Evolutionary conservation across 1,284 basidiomycete species (phyloP), one percentile per base, ranked within the genome.

Genomic region (Heterobasidion irregulare): DNA sequence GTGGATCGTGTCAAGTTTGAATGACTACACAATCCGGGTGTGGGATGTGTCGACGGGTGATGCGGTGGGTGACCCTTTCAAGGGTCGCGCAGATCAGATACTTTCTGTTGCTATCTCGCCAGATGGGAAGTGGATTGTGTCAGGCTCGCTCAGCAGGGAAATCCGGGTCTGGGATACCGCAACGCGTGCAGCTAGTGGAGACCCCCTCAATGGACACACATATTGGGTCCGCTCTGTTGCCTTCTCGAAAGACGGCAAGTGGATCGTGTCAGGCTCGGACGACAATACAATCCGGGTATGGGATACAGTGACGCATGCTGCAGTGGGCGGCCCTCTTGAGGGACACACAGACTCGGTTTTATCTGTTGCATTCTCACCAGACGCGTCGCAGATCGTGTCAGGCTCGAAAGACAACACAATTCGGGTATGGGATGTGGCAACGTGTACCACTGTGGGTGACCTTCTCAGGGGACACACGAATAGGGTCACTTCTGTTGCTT

Each of bases 381-480:
- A 51, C 10, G 50, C 6, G 19, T 18, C 13, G 13, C 19, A 18
- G 12, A 8, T 51, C 33, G 50, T 35, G 13, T 36, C 50, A 6
- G 50, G 19, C 6, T 51, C 50, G 33, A 6, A 33, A 5, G 50
- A 51, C 34, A 33, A 51, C 34, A 51, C 34, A 5, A 16, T 51
- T 36, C 50, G 50, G 9, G 19, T 51, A 8, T 51, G 50, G 50
- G 50, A 51, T 10, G 12, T 36, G 3, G n/a, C 33, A 9, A 51
- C 18, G 7, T 6, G 50, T 18, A 18, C 33, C 4, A 15, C 16
- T 26, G 18, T 51, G 34, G 50, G 34, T 5, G 33, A 41, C 13
- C 50, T 35, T 13, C 50, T 55, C 9, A n/a, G 16, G 36, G 43
- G 53, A 32, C 53, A 57, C 35, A 47, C n/a, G 3, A 45, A 36